These are phyloP conservation scores for Chlorella sp. DNA, from an alignment of 139 green algal genomes.

Conservation along the genomic window DNA sequence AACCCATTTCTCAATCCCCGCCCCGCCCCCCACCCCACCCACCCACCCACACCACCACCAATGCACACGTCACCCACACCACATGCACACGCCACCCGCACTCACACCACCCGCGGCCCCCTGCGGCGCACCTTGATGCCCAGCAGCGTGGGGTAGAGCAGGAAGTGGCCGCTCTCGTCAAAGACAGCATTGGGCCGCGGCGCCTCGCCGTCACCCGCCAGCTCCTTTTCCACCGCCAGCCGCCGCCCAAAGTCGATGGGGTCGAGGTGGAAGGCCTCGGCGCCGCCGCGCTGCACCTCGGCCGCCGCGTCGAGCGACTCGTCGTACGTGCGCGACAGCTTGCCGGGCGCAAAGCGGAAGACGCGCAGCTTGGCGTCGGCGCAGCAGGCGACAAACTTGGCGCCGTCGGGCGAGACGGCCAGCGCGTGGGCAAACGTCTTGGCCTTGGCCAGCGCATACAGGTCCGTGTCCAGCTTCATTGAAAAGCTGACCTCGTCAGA, in stretches of 20 bases:
- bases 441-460: constrained; percentile 91
- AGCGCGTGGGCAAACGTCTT: constrained; percentile 62
- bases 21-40: too few species aligned
- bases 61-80: too few species aligned
- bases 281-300: constrained; percentile 76
- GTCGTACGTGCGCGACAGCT: constrained; percentile 85
- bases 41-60: too few species aligned
- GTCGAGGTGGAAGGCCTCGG: constrained; percentile 73
- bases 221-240: constrained; percentile 61
- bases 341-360: constrained; percentile 86
- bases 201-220: constrained; percentile 37
- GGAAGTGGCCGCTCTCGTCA: constrained; percentile 91
- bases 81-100: too few species aligned
- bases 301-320: constrained; percentile 84
- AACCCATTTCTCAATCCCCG: too few species aligned
- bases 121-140: constrained; percentile 97
- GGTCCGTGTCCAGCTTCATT: constrained; percentile 92
- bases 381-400: constrained; percentile 77
- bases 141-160: constrained; percentile 89
- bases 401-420: constrained; percentile 77
- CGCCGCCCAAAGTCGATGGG: constrained; percentile 92
- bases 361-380: constrained; percentile 86
- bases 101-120: too few species aligned
- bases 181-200: constrained; percentile 85
- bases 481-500: constrained; percentile 59